Evolutionary conservation across 768 basidiomycete species (phyloP), one percentile per base, ranked within the genome.

Genomic region (Termitomyces titanicus): DNA sequence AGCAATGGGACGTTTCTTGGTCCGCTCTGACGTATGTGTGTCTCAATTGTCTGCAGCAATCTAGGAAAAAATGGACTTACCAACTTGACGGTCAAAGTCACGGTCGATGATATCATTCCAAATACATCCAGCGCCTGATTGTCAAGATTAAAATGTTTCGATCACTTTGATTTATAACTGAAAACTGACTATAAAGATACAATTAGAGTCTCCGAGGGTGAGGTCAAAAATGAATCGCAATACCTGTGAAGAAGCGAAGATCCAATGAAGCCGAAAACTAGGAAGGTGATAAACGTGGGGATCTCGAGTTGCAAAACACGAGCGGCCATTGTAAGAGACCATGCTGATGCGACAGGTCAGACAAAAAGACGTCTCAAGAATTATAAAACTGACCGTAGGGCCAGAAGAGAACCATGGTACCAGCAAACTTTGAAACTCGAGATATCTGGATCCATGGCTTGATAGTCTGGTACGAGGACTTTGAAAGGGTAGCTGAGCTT

Each of bases 31-130:
- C 18, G 11, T 3, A 34, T 33, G 11, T 29, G 24, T 50, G 11
- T 33, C 42, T 18, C 11, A 44, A 17, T 25, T 24, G 4, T 35
- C 35, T 15, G 27, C 18, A 10, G 9, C 9, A 27, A 45, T 15
- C 6, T 22, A 9, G 11, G 11, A 10, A 13, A 15, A 12, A 17
- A n/a, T 2, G 18, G 38, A 58, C 72, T 51, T 50, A 70, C 72
- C 74, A 47, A 75, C 74, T 66, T 66, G 64, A 8, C 61, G 60
- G 51, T 75, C 74, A 49, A 73, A 61, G 8, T 67, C 55, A n/a
- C 64, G 60, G 53, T 70, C 67, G 9, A 64, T 46, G 22, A 65
- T 67, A 39, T 67, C 64, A 42, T 67, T 67, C 62, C 62, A 65
- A 11, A 63, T 61, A 50, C 64, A 63, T 11, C 58, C 64, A 43